Evolutionary conservation across 2,329 filamentous ascomycete species (phyloP), one percentile per base, ranked within the genome.

Genomic region (Nemania diffusa): DNA sequence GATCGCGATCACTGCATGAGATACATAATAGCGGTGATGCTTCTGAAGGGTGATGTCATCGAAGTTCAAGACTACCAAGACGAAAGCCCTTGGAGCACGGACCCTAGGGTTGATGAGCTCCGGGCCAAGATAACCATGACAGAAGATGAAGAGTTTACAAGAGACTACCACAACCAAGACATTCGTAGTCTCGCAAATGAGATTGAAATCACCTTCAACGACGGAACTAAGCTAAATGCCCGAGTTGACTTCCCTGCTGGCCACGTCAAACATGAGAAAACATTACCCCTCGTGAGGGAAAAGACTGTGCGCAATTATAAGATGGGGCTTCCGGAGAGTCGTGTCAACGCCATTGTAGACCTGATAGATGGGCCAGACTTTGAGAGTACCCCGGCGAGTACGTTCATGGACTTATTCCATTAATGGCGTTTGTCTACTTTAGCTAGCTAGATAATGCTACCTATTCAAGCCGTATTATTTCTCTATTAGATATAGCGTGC

Each of bases 1-100:
- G 71, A 74, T 26, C 51, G 72, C n/a, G 70, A 71, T 53, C 72
- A 73, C 62, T 74, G 68, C 57, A 15, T 74, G 37, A 52, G 59
- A 26, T 74, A 73, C 40, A 68, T 74, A 26, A 61, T 72, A 24
- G 70, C 67, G 1, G 68, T 73, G n/a, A 59, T 65, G 17, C 26
- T 73, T 8, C 62, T 73, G 1, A 72, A 72, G 56, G 57, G 51
- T 11, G 51, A 63, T 22, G 67, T 68, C 13, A 52, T 29, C 20
- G 58, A 55, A 37, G 48, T 69, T 4, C 65, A 64, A 20, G 71
- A 71, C 34, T 71, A 69, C 46, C 65, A 67, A 42, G 64, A 72
- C 50, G 55, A 65, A 3, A 72, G 71, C 26, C 65, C 71, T 22
- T 72, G 56, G 48, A 68, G 67, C 4, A 63, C 48, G 1, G 69